phyloP scores from a whole-genome alignment of 176 grass and related monocot species.

The Oryza nivara region DNA sequence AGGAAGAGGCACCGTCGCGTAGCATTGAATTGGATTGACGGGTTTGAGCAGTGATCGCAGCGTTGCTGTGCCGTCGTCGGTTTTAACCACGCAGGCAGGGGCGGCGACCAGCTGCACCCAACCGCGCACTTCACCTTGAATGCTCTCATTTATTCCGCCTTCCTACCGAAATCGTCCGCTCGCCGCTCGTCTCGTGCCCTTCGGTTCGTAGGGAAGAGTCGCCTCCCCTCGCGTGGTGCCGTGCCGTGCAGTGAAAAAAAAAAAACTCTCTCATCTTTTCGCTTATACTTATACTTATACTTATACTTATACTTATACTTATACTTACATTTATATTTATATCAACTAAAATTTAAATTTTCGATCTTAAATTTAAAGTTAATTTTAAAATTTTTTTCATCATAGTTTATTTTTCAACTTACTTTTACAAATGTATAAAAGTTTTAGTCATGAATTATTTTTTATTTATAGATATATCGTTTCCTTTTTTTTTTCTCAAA shows the following conservation, averaged over 20 bases:
- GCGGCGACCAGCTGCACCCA: not conserved
- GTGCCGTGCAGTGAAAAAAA: not conserved
- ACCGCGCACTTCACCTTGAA: not conserved
- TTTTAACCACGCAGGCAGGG: constrained; percentile 11
- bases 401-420: too few species aligned
- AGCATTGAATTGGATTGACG: constrained; percentile 30
- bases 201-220: not conserved
- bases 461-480: too few species aligned
- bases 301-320: too few species aligned
- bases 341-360: too few species aligned
- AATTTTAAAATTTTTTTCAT: too few species aligned
- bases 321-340: too few species aligned
- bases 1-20: not conserved
- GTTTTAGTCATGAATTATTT: too few species aligned
- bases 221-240: not conserved
- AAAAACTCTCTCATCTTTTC: too few species aligned
- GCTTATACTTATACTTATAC: too few species aligned
- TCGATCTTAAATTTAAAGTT: too few species aligned
- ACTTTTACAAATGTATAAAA: too few species aligned
- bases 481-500: too few species aligned
- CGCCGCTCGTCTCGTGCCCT: not conserved
- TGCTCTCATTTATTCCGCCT: constrained; percentile 2
- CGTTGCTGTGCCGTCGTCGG: not conserved
- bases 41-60: constrained; percentile 12
- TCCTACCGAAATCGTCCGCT: not conserved